phyloP scores from a whole-genome alignment of 495 filamentous ascomycete species.

The Glarea lozoyensis region DNA sequence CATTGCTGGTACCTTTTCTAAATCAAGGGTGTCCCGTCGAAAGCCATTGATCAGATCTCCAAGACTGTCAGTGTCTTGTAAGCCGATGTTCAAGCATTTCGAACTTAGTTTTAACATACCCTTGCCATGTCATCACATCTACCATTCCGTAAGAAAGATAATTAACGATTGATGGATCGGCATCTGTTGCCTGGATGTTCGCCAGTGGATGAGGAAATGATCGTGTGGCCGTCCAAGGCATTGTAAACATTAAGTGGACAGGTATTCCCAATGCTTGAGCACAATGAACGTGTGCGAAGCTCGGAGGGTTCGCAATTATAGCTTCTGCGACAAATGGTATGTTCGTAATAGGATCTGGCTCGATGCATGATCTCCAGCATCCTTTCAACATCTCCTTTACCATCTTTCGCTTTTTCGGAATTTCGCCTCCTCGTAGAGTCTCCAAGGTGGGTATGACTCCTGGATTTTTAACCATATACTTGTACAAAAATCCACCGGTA shows the following conservation, averaged over 20 bases:
- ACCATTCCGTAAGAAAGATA: slow-evolving; percentile 62
- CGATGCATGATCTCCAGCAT: slow-evolving; percentile 34
- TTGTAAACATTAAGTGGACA: slow-evolving; percentile 58
- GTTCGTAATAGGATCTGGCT: slow-evolving; percentile 29
- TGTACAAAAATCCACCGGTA: too few species aligned
- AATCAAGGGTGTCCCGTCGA: slow-evolving; percentile 45
- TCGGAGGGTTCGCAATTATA: slow-evolving; percentile 74
- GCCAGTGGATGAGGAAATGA: slow-evolving; percentile 45
- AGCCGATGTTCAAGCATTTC: slow-evolving; percentile 12
- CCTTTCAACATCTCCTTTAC: neutral
- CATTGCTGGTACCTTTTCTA: slow-evolving; percentile 55
- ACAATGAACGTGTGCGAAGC: slow-evolving; percentile 68
- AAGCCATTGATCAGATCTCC: slow-evolving; percentile 68
- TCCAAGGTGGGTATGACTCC: neutral
- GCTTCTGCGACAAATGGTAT: slow-evolving; percentile 64
- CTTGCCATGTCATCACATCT: slow-evolving; percentile 72
- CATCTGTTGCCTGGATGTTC: slow-evolving; percentile 37
- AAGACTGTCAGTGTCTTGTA: slow-evolving; percentile 41
- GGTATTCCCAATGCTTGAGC: slow-evolving; percentile 66
- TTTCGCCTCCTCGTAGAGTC: neutral
- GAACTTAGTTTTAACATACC: slow-evolving; percentile 28
- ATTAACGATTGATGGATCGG: slow-evolving; percentile 47
- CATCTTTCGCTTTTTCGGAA: neutral
- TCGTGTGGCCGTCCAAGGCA: slow-evolving; percentile 48
- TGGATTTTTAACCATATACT: neutral